Evolutionary conservation across 2,329 filamentous ascomycete species (phyloP).

Genomic region (Alternaria triticimaculans): DNA sequence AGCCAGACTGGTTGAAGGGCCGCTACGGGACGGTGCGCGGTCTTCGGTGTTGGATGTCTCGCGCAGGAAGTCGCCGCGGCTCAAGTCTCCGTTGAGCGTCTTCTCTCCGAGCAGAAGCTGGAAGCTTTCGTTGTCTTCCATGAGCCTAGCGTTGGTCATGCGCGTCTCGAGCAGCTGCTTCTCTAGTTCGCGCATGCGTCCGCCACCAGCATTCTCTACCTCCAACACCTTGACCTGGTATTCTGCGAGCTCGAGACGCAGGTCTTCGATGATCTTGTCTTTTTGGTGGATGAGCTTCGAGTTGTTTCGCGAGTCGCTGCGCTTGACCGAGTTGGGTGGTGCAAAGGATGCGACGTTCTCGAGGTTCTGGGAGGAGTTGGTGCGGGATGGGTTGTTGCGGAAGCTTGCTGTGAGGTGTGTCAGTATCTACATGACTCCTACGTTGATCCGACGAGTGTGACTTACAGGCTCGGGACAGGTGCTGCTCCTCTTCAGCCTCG

Average conservation of each 20-base stretch:
- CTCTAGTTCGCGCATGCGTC: constrained; percentile 87
- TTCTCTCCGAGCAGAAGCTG: constrained; percentile 93
- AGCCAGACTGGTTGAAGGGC: constrained; percentile 58
- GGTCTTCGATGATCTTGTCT: constrained; percentile 91
- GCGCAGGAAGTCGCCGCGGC: constrained; percentile 79
- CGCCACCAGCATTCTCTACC: constrained; percentile 89
- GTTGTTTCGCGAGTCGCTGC: constrained; percentile 87
- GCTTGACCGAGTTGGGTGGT: constrained; percentile 80
- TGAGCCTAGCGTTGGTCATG: constrained; percentile 92
- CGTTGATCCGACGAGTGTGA: constrained; percentile 7
- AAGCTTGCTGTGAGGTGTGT: constrained; percentile 46
- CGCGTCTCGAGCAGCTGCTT: constrained; percentile 87
- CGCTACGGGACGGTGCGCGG: constrained; percentile 42
- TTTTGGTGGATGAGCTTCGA: constrained; percentile 93
- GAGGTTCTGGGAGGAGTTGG: constrained; percentile 66
- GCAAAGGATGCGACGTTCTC: constrained; percentile 85
- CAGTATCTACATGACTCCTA: constrained; percentile 18
- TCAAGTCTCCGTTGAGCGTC: constrained; percentile 93
- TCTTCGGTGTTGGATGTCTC: constrained; percentile 46
- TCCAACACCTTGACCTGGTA: constrained; percentile 95
- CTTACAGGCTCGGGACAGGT: constrained; percentile 61
- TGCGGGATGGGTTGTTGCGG: constrained; percentile 53
- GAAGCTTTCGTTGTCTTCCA: constrained; percentile 99
- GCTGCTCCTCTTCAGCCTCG: constrained; percentile 56
- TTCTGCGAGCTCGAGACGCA: constrained; percentile 91